Conservation (phyloP, 2,329 filamentous ascomycete species). For the Conoideocrella luteorostrata region DNA sequence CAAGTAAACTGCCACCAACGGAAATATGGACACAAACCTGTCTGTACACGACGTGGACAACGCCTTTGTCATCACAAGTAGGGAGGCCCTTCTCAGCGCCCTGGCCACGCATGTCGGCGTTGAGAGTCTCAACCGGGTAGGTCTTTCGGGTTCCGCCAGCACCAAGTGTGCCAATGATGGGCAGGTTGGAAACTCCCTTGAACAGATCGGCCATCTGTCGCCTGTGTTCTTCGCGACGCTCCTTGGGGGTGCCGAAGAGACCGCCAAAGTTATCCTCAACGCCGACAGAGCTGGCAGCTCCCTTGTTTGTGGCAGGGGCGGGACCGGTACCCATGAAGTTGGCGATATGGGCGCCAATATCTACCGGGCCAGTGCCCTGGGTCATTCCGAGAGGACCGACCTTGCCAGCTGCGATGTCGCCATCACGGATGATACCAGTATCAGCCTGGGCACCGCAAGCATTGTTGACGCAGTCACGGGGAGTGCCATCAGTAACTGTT, state of each 20-base stretch:
- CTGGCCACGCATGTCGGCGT: constrained; percentile 46
- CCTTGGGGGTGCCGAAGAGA: constrained; percentile 10
- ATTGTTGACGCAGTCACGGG: constrained; percentile 57
- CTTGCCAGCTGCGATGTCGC: constrained; percentile 47
- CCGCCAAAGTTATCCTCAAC: constrained; percentile 35
- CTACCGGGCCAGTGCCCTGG: constrained; percentile 49
- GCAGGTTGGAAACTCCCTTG: constrained; percentile 13
- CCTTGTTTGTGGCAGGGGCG: constrained; percentile 30
- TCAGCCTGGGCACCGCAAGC: constrained; percentile 59
- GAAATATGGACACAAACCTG: constrained; percentile 21
- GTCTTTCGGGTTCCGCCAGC: constrained; percentile 27
- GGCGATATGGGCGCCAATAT: constrained; percentile 48
- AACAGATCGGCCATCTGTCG: constrained; percentile 25
- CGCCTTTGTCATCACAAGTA: constrained; percentile 53
- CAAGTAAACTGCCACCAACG: too few species aligned
- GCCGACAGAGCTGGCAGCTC: constrained; percentile 30
- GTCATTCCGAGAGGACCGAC: constrained; percentile 56
- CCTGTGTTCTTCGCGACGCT: constrained; percentile 17
- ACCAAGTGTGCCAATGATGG: constrained; percentile 12
- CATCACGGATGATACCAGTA: constrained; percentile 59
- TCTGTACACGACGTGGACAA: constrained; percentile 57
- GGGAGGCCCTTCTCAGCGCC: constrained; percentile 51
- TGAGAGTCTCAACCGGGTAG: constrained; percentile 38
- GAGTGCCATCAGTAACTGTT: constrained; percentile 58
- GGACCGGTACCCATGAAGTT: constrained; percentile 49